These are phyloP conservation scores for Cystoisospora suis DNA, from an alignment of 169 alveolate genomes.

Conservation along the genomic window DNA sequence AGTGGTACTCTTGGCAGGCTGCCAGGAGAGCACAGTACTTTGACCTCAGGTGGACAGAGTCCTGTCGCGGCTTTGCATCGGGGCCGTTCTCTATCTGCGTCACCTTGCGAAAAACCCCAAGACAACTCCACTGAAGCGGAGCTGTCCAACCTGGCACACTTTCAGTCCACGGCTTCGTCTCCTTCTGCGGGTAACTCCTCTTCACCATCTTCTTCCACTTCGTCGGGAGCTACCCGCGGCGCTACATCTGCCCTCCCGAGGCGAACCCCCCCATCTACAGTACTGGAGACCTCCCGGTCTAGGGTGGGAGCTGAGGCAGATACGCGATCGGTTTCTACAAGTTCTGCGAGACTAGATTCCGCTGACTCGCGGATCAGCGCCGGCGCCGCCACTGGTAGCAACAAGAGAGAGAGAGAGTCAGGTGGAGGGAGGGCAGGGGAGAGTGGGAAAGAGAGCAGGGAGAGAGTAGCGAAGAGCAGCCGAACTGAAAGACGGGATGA, in stretches of 20 bases:
- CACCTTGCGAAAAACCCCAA: no score
- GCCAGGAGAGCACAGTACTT: no score
- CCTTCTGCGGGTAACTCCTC: no score
- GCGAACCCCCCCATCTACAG: background rate
- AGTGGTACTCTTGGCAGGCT: no score
- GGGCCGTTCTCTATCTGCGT: background rate
- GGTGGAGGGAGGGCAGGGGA: background rate
- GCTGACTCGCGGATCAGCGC: background rate
- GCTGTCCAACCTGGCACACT: no score
- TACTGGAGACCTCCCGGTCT: background rate
- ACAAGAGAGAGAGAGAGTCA: background rate
- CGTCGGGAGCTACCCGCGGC: background rate
- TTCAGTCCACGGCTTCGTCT: no score
- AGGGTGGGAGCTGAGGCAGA: no score
- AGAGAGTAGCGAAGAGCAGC: background rate
- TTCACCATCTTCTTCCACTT: background rate
- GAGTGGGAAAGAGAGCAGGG: background rate
- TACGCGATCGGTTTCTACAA: background rate
- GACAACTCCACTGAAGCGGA: no score
- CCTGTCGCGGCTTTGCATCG: background rate
- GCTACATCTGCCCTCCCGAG: background rate
- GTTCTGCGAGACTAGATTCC: background rate
- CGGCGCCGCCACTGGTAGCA: background rate
- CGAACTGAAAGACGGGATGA: background rate
- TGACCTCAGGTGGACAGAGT: background rate